phyloP scores from a whole-genome alignment of 1,284 basidiomycete genomes.

The Ceratorhiza oryzae-sativae region DNA sequence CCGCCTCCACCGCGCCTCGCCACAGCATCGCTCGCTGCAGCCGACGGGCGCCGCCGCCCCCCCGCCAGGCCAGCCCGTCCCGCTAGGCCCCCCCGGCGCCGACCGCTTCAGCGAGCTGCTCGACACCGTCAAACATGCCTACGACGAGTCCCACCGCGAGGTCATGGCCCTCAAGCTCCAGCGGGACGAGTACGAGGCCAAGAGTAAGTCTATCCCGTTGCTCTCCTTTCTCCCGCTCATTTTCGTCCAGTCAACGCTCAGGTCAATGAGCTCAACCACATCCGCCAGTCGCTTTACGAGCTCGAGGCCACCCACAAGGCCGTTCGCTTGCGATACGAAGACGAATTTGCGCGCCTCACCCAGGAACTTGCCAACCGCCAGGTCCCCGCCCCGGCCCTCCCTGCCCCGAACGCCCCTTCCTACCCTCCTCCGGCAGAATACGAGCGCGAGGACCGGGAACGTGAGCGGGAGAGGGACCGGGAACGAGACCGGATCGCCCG shows the following conservation, averaged over 20 bases:
- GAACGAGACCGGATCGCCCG: constrained; percentile 38
- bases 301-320: constrained; percentile 77
- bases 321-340: constrained; percentile 76
- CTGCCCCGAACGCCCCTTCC: not conserved
- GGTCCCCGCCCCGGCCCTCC: not conserved
- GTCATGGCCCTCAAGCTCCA: constrained; percentile 73
- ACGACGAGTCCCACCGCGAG: constrained; percentile 79
- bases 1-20: constrained; percentile 13
- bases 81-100: constrained; percentile 44
- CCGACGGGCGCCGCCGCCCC: constrained; percentile 56
- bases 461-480: constrained; percentile 42
- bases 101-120: constrained; percentile 77
- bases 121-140: constrained; percentile 85
- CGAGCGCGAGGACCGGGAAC: constrained; percentile 42
- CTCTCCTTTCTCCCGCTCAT: constrained; percentile 16
- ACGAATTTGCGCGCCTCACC: constrained; percentile 72
- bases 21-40: constrained; percentile 67
- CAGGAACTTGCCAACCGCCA: constrained; percentile 61
- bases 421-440: constrained; percentile 32
- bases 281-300: constrained; percentile 78
- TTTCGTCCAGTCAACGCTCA: constrained; percentile 65
- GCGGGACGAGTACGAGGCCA: constrained; percentile 88
- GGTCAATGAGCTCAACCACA: constrained; percentile 74
- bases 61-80: constrained; percentile 55
- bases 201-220: constrained; percentile 62